These are phyloP conservation scores for Apophysomyces ossiformis DNA, from an alignment of 371 early-diverging fungal genomes.

Conservation along the genomic window DNA sequence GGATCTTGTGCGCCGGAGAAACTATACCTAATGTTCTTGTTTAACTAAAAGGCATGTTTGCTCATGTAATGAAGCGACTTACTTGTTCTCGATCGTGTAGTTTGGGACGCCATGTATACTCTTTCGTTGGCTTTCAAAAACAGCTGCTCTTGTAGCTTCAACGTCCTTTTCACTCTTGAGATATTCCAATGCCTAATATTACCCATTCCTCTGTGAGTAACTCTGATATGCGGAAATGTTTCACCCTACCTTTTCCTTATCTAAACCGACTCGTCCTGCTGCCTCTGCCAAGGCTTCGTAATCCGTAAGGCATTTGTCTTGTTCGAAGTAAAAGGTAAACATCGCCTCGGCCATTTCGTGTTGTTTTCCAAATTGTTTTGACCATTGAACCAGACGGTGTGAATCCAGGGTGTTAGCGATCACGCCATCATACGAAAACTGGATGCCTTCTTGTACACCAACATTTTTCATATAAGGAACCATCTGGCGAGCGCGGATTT, in stretches of 20 bases:
- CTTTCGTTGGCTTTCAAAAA: conserved; percentile 35
- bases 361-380: conserved; percentile 57
- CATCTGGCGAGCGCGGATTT: conserved; percentile 47
- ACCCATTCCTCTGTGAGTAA: background rate
- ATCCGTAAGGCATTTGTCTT: conserved; percentile 64
- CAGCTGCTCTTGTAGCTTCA: conserved; percentile 44
- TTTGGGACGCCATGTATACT: conserved; percentile 74
- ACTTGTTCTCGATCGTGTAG: conserved; percentile 63
- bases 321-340: conserved; percentile 71
- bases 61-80: conserved; percentile 24
- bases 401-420: conserved; percentile 70
- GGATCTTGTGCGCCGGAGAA: conserved; percentile 79
- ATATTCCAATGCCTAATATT: conserved; percentile 37
- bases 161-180: conserved; percentile 57
- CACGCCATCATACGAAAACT: conserved; percentile 62
- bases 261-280: conserved; percentile 66
- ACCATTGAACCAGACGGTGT: conserved; percentile 70
- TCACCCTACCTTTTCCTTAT: conserved; percentile 38
- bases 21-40: conserved; percentile 24
- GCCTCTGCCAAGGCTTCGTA: conserved; percentile 55
- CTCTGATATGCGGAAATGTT: background rate
- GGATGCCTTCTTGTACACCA: conserved; percentile 65
- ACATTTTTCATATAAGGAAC: conserved; percentile 52
- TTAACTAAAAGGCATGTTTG: background rate
- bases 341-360: conserved; percentile 63